A percentile compares a stretch with the other conserved stretches of the same genome.
phyloP scores from a whole-genome alignment of 2,329 filamentous ascomycete genomes.

The Talaromyces sp. region DNA sequence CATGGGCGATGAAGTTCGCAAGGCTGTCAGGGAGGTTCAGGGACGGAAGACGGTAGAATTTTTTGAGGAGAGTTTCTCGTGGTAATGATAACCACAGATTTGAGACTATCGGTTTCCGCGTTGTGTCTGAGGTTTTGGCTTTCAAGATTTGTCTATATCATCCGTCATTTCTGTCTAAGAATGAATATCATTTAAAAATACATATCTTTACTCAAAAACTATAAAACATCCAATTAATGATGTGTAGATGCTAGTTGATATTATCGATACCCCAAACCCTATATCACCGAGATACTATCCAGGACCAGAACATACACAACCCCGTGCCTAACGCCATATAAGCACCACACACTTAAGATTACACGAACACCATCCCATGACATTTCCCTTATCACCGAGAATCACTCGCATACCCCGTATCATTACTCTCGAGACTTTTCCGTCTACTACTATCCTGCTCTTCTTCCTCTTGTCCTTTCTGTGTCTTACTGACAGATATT shows the following conservation, averaged over 20 bases:
- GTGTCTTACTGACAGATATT: constrained; percentile 8
- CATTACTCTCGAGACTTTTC: constrained; percentile 35
- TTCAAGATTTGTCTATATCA: background rate
- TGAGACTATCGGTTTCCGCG: background rate
- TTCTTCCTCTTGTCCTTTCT: background rate
- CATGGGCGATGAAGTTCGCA: constrained; percentile 66
- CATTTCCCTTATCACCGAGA: background rate
- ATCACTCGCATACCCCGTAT: constrained; percentile 40
- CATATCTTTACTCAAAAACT: background rate
- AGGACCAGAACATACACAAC: background rate
- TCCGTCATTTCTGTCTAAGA: background rate
- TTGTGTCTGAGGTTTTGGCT: background rate
- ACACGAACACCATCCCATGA: background rate
- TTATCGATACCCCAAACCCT: background rate
- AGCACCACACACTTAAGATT: background rate
- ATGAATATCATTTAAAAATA: background rate
- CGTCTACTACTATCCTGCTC: constrained; percentile 19
- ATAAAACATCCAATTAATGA: background rate
- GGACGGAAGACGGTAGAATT: constrained; percentile 62
- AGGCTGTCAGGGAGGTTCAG: constrained; percentile 60
- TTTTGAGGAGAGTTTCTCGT: constrained; percentile 66
- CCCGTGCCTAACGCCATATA: background rate
- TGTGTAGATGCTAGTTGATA: background rate
- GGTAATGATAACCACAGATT: constrained; percentile 23
- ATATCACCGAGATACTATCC: background rate